Percentiles rank a stretch among this genome's conserved stretches.
phyloP scores from a whole-genome alignment of 208 protist species.

The Vickermania spadyakhi region DNA sequence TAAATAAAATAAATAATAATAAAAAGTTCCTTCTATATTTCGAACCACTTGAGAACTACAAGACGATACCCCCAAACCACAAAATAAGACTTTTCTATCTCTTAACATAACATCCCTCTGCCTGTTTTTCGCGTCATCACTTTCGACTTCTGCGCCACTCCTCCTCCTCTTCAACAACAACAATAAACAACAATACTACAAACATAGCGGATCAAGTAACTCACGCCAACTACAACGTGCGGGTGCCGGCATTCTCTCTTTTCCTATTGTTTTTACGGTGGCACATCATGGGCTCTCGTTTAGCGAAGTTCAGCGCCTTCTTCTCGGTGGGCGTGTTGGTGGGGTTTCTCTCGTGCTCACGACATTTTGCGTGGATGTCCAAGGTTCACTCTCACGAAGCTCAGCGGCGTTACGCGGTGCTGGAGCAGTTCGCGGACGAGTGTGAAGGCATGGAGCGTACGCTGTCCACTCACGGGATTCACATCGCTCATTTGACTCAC shows the following conservation, averaged over 20 bases:
- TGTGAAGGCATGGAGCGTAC: conserved; percentile 17
- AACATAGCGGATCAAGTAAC: too few relatives aligned
- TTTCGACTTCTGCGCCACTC: too few relatives aligned
- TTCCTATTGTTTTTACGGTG: neutral
- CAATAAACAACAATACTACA: too few relatives aligned
- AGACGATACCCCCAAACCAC: too few relatives aligned
- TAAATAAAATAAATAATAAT: too few relatives aligned
- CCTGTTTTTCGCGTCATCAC: too few relatives aligned
- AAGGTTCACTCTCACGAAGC: conserved; percentile 17
- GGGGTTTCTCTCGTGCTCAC: conserved; percentile 24
- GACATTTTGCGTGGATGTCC: conserved; percentile 38
- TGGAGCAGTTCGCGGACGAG: conserved; percentile 14
- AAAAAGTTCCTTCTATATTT: too few relatives aligned
- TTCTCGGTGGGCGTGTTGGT: conserved; percentile 34
- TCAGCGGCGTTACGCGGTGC: conserved; percentile 9
- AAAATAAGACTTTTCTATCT: too few relatives aligned
- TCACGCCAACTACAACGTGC: neutral
- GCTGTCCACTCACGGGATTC: conserved; percentile 10
- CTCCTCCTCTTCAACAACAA: too few relatives aligned
- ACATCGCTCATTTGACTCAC: neutral
- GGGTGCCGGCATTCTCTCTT: neutral
- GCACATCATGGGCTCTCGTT: conserved; percentile 42
- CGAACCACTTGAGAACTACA: too few relatives aligned
- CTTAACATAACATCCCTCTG: too few relatives aligned
- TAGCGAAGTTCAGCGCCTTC: conserved; percentile 42